Percentiles rank a stretch among this genome's conserved stretches.
Conservation (phyloP, 768 basidiomycete genomes). For the Pisolithus tinctorius region DNA sequence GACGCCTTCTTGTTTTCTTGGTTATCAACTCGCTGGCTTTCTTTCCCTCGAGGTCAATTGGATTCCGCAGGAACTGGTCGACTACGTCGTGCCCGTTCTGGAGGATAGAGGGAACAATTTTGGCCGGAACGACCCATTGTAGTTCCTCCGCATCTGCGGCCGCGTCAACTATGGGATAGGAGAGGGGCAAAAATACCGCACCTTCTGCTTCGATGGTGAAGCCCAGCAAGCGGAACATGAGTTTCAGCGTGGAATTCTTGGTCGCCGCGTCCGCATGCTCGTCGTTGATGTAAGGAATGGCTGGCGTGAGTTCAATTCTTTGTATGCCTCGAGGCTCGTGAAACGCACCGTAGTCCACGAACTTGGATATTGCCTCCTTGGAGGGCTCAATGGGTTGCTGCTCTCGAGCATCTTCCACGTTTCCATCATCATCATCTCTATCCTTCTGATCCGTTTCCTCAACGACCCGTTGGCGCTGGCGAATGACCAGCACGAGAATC, state of each 20-base stretch:
- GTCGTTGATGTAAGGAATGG: slow-evolving; percentile 69
- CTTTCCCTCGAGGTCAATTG: slow-evolving; percentile 76
- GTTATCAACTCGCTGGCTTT: slow-evolving; percentile 64
- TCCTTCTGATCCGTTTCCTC: slow-evolving; percentile 48
- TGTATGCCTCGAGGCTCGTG: neutral
- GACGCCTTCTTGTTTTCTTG: slow-evolving; percentile 52
- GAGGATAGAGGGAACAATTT: slow-evolving; percentile 61
- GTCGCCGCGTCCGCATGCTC: slow-evolving; percentile 72
- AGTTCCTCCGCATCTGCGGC: slow-evolving; percentile 57
- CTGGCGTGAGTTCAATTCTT: slow-evolving; percentile 34
- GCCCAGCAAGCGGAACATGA: slow-evolving; percentile 74
- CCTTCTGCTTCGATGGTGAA: slow-evolving; percentile 67
- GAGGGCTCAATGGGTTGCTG: slow-evolving; percentile 40
- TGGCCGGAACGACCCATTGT: slow-evolving; percentile 80
- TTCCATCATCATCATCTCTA: slow-evolving; percentile 31
- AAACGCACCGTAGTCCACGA: slow-evolving; percentile 68
- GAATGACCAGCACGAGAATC: slow-evolving; percentile 58
- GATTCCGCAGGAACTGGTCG: slow-evolving; percentile 73
- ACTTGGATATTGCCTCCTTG: slow-evolving; percentile 59
- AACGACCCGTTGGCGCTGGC: slow-evolving; percentile 51
- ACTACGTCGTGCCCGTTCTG: slow-evolving; percentile 68
- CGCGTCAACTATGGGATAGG: slow-evolving; percentile 5
- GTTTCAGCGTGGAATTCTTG: slow-evolving; percentile 72
- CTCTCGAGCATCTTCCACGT: slow-evolving; percentile 25
- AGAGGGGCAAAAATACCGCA: slow-evolving; percentile 24